These are phyloP conservation scores for Funneliformis geosporum DNA, from an alignment of 192 early-diverging fungal genomes.

Conservation along the genomic window DNA sequence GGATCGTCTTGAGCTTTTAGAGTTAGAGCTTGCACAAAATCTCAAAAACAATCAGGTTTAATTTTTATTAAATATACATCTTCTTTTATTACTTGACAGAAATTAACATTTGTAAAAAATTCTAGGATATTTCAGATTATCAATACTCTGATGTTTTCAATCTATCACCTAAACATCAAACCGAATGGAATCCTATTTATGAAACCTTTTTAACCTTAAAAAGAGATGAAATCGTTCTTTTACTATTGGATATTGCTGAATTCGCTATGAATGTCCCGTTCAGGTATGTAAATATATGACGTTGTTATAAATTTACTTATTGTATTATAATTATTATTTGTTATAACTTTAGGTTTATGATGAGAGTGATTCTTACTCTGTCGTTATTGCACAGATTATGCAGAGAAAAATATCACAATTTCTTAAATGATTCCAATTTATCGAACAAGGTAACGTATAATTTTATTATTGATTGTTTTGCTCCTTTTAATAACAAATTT, in stretches of 20 bases:
- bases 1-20: neutral
- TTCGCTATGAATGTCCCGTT: neutral
- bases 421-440: neutral
- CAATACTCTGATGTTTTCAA: neutral
- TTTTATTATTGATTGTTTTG: neutral
- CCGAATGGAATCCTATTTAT: neutral
- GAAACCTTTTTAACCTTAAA: neutral
- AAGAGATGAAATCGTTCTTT: neutral
- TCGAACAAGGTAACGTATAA: neutral
- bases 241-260: conserved; percentile 4
- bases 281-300: neutral
- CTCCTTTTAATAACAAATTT: neutral
- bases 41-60: neutral
- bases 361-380: neutral
- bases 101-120: neutral
- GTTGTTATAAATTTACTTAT: neutral
- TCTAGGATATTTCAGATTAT: neutral
- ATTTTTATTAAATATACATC: neutral
- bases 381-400: neutral
- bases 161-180: neutral
- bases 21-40: neutral
- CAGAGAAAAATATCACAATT: neutral
- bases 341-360: conserved; percentile 3
- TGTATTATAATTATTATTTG: neutral
- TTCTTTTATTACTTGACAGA: neutral